phyloP scores from a whole-genome alignment of 208 protist genomes.

The Crithidia fasciculata region DNA sequence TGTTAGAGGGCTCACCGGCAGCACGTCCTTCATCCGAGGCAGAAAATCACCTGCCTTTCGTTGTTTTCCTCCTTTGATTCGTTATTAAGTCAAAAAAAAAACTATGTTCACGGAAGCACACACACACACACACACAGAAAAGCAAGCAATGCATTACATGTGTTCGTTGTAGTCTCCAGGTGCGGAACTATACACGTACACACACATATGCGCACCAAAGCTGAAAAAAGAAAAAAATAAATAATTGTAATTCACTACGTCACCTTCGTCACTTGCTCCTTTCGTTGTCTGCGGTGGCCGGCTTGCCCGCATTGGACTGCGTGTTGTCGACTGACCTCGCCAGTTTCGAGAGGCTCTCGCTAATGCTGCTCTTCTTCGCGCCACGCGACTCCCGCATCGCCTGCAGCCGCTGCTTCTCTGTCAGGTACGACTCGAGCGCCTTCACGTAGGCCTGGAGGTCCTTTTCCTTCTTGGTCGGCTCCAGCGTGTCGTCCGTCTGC shows the following conservation, averaged over 20 bases:
- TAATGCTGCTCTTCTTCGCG: conserved; percentile 16
- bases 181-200: too few relatives aligned
- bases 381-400: conserved; percentile 31
- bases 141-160: too few relatives aligned
- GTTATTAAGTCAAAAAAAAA: too few relatives aligned
- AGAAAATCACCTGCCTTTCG: too few relatives aligned
- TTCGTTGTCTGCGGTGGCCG: background rate
- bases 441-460: conserved; percentile 33
- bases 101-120: too few relatives aligned
- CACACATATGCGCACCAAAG: too few relatives aligned
- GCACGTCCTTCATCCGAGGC: too few relatives aligned
- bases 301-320: background rate
- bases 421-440: conserved; percentile 30
- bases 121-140: too few relatives aligned
- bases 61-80: too few relatives aligned
- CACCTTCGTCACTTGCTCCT: background rate
- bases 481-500: conserved; percentile 27
- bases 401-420: conserved; percentile 37
- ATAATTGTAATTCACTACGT: background rate
- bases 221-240: conserved; percentile 21
- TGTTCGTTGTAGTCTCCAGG: too few relatives aligned
- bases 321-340: background rate
- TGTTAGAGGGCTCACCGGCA: too few relatives aligned
- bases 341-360: conserved; percentile 3
- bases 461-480: conserved; percentile 20